Evolutionary conservation across 2,329 filamentous ascomycete genomes (phyloP).

Genomic region (Trichoderma sp.): DNA sequence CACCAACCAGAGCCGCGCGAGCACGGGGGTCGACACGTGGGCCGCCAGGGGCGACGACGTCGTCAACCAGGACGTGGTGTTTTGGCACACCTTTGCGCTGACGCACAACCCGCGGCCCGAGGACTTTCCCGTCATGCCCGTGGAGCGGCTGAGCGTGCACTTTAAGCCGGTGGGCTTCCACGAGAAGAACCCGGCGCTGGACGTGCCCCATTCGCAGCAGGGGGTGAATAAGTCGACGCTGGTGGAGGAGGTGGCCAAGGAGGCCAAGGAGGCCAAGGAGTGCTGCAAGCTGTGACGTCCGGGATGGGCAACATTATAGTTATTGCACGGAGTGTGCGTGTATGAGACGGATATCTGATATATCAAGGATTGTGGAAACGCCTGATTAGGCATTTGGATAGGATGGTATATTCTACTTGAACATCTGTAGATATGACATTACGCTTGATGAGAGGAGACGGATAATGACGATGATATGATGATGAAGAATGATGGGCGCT

Average conservation of each 20-base stretch:
- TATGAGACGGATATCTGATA: not conserved
- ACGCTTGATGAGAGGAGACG: not conserved
- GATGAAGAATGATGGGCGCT: no score
- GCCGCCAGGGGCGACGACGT: constrained; percentile 51
- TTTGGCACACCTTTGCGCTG: constrained; percentile 53
- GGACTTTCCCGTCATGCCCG: constrained; percentile 56
- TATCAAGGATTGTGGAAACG: no score
- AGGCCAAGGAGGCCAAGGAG: constrained; percentile 28
- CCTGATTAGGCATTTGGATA: no score
- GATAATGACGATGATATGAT: not conserved
- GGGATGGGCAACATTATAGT: not conserved
- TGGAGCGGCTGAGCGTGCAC: constrained; percentile 51
- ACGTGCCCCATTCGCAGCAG: constrained; percentile 42
- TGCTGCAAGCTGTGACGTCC: constrained; percentile 33
- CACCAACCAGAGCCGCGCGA: constrained; percentile 53
- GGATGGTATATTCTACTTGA: no score
- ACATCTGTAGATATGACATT: no score
- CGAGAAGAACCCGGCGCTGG: constrained; percentile 50
- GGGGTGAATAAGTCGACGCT: constrained; percentile 47
- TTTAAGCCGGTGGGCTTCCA: constrained; percentile 50
- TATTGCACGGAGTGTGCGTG: not conserved
- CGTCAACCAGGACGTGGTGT: constrained; percentile 38
- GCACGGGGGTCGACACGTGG: constrained; percentile 51
- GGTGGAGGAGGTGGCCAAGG: constrained; percentile 33
- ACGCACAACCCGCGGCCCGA: constrained; percentile 55